Base-by-base conservation (phyloP, 345 rosid species). In the Camelina neglecta region DNA sequence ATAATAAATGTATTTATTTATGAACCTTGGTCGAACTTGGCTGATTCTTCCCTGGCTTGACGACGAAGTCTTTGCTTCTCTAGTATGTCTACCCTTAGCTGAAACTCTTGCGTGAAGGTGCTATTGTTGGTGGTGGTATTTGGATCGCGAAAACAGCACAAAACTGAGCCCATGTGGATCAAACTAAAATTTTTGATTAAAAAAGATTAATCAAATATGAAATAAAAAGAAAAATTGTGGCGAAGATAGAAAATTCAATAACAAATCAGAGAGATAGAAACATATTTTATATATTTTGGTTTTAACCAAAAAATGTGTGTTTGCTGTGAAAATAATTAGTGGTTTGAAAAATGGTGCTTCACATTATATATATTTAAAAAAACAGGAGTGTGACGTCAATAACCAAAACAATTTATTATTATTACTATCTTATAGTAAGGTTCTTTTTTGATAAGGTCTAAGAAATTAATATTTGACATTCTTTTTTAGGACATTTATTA, bases 21-120 rank as follows among this genome's bases (percentile, higher is more conserved):
- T 26, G 29, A 26, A 26, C 29, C 4, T 29, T 21, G 23, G 23
- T 77, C 67, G 71, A 77, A 71, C 65, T 60, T 56, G 55, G 76
- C 67, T 31, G 81, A 26, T 26, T 26, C 39, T 58, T 65, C 56
- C 56, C 65, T 76, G 1, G 80, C 76, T 71, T 71, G 76, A 65
- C 49, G 80, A 59, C 67, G 55, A 39, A 77, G 76, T 49, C 81
- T 71, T 65, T 71, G 62, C 49, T 77, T 76, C 50, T 77, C 67
- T 8, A 48, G 36, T 58, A 48, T 57, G 3, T 67, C 81, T 2
- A n/a, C 62, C 67, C 65, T 71, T 38, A 71, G 72, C 49, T 38
- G 76, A 64, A 41, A 47, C n/a, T 71, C 72, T 65, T 77, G 80
- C 11, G 80, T 71, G 49, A 71, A 57, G 10, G 76, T 77, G 15